Conservation (phyloP, 225 moss, liverwort and hornwort genomes). For the Thuidium tamariscinum region DNA sequence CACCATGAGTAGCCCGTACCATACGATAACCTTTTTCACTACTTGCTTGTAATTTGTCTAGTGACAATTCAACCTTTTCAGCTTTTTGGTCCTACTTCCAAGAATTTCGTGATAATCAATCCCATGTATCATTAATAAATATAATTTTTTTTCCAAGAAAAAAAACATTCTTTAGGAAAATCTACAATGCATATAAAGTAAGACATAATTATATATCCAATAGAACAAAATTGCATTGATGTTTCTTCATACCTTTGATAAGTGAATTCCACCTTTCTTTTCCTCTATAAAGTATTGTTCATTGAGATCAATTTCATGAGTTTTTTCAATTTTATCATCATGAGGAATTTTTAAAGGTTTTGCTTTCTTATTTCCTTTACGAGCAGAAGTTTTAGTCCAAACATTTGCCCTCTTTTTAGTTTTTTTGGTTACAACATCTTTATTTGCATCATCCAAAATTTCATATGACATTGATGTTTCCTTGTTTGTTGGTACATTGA, state of each 20-base stretch:
- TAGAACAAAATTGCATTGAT: background rate
- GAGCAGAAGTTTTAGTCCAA: conserved; percentile 65
- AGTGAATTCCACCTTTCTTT: conserved; percentile 1
- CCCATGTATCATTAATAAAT: fast-evolving
- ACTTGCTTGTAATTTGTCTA: conserved; percentile 68
- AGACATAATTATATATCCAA: too few relatives aligned
- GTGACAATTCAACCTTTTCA: conserved; percentile 73
- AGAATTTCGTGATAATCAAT: background rate
- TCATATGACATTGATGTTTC: conserved; percentile 11
- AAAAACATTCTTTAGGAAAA: background rate
- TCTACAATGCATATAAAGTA: too few relatives aligned
- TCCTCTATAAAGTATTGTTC: conserved; percentile 16
- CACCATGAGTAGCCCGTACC: conserved; percentile 76
- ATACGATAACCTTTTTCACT: conserved; percentile 91
- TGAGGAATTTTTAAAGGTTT: conserved; percentile 8
- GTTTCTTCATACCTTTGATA: conserved; percentile 17
- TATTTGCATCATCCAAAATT: background rate
- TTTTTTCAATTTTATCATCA: conserved; percentile 38
- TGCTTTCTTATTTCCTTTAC: conserved; percentile 56
- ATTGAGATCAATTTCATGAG: conserved; percentile 14
- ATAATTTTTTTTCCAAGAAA: too few relatives aligned
- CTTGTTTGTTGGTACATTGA: conserved; percentile 15
- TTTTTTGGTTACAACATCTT: conserved; percentile 30
- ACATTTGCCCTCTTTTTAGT: conserved; percentile 57
- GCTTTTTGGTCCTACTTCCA: conserved; percentile 52